These are phyloP conservation scores for Begonia masoniana DNA, from an alignment of 306 rosid genomes.

Conservation along the genomic window DNA sequence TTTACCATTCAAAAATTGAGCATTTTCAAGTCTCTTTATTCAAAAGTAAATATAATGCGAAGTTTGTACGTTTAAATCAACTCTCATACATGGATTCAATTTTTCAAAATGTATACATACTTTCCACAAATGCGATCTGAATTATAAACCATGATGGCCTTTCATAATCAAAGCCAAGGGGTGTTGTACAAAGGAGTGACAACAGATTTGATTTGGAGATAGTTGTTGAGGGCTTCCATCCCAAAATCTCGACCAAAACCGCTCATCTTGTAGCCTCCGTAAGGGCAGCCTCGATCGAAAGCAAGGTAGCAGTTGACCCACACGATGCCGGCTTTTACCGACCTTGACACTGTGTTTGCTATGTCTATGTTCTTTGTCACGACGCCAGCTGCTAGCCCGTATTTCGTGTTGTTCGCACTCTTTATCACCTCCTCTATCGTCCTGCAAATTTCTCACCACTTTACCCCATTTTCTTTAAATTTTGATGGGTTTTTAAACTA, in stretches of 20 bases:
- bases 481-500: no score
- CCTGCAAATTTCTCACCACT: conserved; percentile 13
- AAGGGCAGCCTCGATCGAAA: conserved; percentile 43
- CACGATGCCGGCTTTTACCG: conserved; percentile 49
- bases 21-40: no score
- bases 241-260: conserved; percentile 79
- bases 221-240: conserved; percentile 36
- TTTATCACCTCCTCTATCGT: conserved; percentile 58
- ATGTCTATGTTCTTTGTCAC: conserved; percentile 45
- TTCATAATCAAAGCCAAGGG: conserved; percentile 52
- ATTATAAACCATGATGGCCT: no score
- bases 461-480: background rate
- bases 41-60: no score
- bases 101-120: no score
- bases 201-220: conserved; percentile 58
- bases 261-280: conserved; percentile 65
- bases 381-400: conserved; percentile 71
- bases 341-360: conserved; percentile 68
- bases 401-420: conserved; percentile 50
- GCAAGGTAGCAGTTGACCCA: conserved; percentile 71
- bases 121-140: no score
- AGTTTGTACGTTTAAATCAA: no score
- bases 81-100: no score
- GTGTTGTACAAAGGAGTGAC: conserved; percentile 63
- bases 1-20: no score